Evolutionary conservation across 1,139 yeast species (phyloP).

Genomic region (Taphrina wiesneri): DNA sequence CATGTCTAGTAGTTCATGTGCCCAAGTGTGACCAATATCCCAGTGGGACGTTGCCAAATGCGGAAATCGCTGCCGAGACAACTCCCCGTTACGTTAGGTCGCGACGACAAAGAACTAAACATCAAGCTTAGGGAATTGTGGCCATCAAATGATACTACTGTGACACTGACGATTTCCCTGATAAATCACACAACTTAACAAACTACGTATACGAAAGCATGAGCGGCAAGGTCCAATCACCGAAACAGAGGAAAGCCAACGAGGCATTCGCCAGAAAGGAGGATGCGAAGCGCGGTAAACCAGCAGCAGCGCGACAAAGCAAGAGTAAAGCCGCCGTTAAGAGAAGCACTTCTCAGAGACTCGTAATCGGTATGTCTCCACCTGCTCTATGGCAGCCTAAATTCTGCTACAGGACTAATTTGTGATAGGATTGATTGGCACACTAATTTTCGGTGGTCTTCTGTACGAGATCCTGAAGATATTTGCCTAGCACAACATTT

Average conservation of each 20-base stretch:
- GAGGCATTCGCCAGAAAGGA: conserved; percentile 30
- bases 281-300: conserved; percentile 30
- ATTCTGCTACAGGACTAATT: not conserved
- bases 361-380: conserved; percentile 18
- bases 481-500: not conserved
- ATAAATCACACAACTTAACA: not conserved
- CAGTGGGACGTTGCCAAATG: not conserved
- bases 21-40: too few species aligned
- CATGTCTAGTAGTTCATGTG: too few species aligned
- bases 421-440: conserved; percentile 12
- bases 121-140: not conserved
- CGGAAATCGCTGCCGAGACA: not conserved
- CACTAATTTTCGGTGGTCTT: conserved; percentile 26
- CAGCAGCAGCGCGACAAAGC: conserved; percentile 1
- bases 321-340: conserved; percentile 14
- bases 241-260: conserved; percentile 27
- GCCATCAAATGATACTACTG: not conserved
- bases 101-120: not conserved
- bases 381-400: not conserved
- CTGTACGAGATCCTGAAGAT: conserved; percentile 27
- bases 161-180: not conserved
- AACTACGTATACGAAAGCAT: too few species aligned
- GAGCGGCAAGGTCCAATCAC: conserved; percentile 27
- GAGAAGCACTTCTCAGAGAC: conserved; percentile 20
- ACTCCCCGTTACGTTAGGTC: not conserved